Conservation (phyloP, 78 protist species). For the Cyanophora paradoxa region DNA sequence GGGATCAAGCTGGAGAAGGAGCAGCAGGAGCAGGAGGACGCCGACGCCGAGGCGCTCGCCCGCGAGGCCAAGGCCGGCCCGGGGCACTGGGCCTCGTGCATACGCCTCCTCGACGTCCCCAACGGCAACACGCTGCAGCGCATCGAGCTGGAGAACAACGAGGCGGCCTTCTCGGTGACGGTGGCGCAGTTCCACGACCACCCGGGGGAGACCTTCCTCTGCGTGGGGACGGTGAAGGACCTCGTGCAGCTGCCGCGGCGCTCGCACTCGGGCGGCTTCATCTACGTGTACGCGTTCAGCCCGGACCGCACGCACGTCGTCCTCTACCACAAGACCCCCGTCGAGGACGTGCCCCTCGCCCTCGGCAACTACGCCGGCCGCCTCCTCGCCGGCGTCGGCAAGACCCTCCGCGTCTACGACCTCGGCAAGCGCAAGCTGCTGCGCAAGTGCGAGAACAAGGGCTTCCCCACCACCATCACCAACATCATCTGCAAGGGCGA, state of each 20-base stretch:
- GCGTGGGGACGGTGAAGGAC: slow-evolving; percentile 76
- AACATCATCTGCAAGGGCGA: slow-evolving; percentile 41
- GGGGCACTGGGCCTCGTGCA: slow-evolving; percentile 76
- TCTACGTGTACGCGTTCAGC: slow-evolving; percentile 55
- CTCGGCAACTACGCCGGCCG: slow-evolving; percentile 5
- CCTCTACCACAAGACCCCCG: slow-evolving; percentile 66
- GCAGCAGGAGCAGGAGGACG: slow-evolving; percentile 26
- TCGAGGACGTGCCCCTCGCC: slow-evolving; percentile 81
- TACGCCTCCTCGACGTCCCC: slow-evolving; percentile 66
- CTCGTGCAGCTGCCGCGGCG: slow-evolving; percentile 51
- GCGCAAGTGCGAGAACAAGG: slow-evolving; percentile 77
- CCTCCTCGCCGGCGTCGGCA: slow-evolving; percentile 40
- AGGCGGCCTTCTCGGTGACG: slow-evolving; percentile 67
- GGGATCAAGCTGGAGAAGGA: neutral
- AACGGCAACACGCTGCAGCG: slow-evolving; percentile 30
- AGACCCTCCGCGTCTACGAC: slow-evolving; percentile 74
- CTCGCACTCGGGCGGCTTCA: slow-evolving; percentile 20
- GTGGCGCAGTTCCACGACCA: slow-evolving; percentile 41
- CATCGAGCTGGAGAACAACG: slow-evolving; percentile 64
- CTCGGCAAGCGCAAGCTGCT: slow-evolving; percentile 84
- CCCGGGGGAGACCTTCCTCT: slow-evolving; percentile 50
- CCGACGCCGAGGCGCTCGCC: slow-evolving; percentile 7
- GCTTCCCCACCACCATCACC: slow-evolving; percentile 22
- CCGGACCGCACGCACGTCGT: slow-evolving; percentile 15
- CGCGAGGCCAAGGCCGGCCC: slow-evolving; percentile 24